Evolutionary conservation across 2,329 filamentous ascomycete species (phyloP), one percentile per base, ranked within the genome.

Genomic region (Dendryphion nanum): DNA sequence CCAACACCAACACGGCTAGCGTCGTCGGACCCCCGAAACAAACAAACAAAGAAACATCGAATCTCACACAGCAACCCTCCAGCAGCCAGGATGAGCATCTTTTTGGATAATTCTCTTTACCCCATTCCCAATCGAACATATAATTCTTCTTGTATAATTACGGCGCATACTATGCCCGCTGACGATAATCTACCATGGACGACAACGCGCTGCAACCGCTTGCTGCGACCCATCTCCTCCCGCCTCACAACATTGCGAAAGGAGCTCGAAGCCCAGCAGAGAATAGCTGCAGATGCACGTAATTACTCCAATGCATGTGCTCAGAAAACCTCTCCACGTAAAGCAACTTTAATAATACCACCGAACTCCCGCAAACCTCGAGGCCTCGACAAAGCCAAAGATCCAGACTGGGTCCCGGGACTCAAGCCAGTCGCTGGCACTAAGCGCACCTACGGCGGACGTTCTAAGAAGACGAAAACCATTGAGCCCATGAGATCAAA

Each of bases 201-300:
- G 6, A 64, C 67, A 13, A 58, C 64, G 31, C 64, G 67, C 28
- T 71, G 68, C 49, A 68, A 68, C 41, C 62, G 68, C 35, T 53
- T 71, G 4, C 57, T 71, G 1, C 60, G 68, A 29, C 68, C 68
- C 12, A 59, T 71, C 10, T 63, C 64, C 13, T 67, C 64, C 12
- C 64, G 68, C 44, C 60, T 71, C 32, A 50, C 55, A 18, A 65
- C 65, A 18, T 53, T 71, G 6, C 53, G 61, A 24, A 68, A 63
- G 40, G 51, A 61, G 37, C 45, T 53, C 18, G 59, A 61, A 20
- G 43, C 38, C 33, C 50, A 51, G n/a, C 51, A 46, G 12, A 48
- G 35, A 12, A 35, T 49, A 15, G 31, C 35, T 23, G 42, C 35
- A 32, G 61, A 63, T 6, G 33, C 44, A 14, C 53, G 54, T 26